Percentiles rank a stretch among this genome's conserved stretches.
Conservation (phyloP, 306 rosid species). For the Hippophae gyantsensis region DNA sequence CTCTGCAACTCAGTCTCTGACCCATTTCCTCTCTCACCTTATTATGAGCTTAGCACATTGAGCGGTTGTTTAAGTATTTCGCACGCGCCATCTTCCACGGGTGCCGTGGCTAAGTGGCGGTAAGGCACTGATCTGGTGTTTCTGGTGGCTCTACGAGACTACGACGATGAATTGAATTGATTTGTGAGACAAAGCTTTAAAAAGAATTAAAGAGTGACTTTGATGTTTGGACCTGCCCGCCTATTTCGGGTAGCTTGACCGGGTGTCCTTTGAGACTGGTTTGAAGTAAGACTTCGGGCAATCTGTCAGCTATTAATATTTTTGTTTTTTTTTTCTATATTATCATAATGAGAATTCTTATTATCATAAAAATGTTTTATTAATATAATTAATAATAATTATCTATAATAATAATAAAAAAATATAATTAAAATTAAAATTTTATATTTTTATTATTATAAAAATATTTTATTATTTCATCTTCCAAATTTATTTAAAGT, state of each 20-base stretch:
- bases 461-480: too few relatives aligned
- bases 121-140: conserved; percentile 2
- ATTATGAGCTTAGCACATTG: conserved; percentile 12
- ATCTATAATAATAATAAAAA: too few relatives aligned
- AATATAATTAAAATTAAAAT: too few relatives aligned
- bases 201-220: conserved; percentile 13
- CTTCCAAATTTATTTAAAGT: too few relatives aligned
- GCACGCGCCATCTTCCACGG: conserved; percentile 51
- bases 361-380: not conserved
- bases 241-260: conserved; percentile 57
- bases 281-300: too few relatives aligned
- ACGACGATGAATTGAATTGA: not conserved
- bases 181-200: not conserved
- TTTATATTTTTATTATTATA: too few relatives aligned
- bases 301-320: too few relatives aligned
- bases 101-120: conserved; percentile 9
- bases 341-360: not conserved
- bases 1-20: conserved; percentile 61
- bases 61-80: not conserved
- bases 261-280: not conserved
- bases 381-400: too few relatives aligned
- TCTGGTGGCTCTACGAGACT: not conserved
- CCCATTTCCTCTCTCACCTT: conserved; percentile 50
- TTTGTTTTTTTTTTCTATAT: too few relatives aligned
- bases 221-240: conserved; percentile 50